Evolutionary conservation across 139 green algal species (phyloP), one percentile per base, ranked within the genome.

Genomic region (Dunaliella primolecta): DNA sequence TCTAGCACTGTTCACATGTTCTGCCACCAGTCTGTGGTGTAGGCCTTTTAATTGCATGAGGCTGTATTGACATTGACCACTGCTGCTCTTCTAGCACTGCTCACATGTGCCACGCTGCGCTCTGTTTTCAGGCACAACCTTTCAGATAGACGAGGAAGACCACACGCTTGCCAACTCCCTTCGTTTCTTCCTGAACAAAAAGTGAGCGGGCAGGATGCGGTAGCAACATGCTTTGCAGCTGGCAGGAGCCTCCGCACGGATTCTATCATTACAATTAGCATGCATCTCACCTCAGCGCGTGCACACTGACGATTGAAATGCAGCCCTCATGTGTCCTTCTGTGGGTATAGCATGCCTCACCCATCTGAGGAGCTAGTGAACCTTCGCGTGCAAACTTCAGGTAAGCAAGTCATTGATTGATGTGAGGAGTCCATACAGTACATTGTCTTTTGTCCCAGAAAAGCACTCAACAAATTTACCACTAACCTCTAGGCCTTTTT

Each of bases 141-240:
- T 97, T 70, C 78, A 90, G 7, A 84, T 98, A 3, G 87, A 95
- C 75, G 87, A 96, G 3, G 95, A 98, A 76, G 94, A 96, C 83
- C 95, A 98, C 87, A 97, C 95, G 25, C 83, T 98, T 0, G 95
- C 92, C n/a, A 97, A 97, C 84, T 83, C 92, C 0, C 83, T 97
- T n/a, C 87, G 94, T 0, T 96, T 95, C 84, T 91, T 97, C 31
- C 87, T 98, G 1, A 98, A 98, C 90, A 94, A 95, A 64, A 94
- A 94, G 93, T 96, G 80, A 84, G 93, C 74, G 33, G 25, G 56
- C 3, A 38, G 7, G 1, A 0, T 20, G 78, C 80, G n/a, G 55
- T 33, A 34, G 36, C 29, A 29, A 24, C 2, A 33, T 46, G 71
- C 2, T 0, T 30, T 23, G 30, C 0, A 20, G n/a, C 2, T n/a